Base-by-base conservation (phyloP, 805 yeast species). In the Grigorovia humatica region DNA sequence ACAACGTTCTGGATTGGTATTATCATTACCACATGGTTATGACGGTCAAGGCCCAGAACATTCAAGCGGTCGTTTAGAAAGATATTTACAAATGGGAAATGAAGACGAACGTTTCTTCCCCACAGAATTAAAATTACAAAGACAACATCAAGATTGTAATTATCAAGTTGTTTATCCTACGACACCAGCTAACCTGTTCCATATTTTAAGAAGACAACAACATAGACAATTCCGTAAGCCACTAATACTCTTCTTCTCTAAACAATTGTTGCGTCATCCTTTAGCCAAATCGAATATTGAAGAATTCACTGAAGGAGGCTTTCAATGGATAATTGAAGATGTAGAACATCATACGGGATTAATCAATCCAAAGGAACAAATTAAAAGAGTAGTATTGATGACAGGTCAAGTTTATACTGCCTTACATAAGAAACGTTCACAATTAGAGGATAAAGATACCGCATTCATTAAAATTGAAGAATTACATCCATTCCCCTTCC, bases 41-140 rank as follows among this genome's bases (percentile, higher is more conserved):
- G 99, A 93, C 70, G 99, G 99, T 60, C 99, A 93, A 77, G 99
- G 99, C 65, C 98, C 99, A 59, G 99, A 93, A 77, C 99, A 93
- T 74, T 93, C 99, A 29, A 87, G 96, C 52, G 98, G 96, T 65
- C 85, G 98, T 79, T 73, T 93, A 51, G 99, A 93, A 77, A 84
- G 99, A 77, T 93, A 89, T 75, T 78, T 93, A 72, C 96, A 88
- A 76, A 74, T 93, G 67, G 85, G 96, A 67, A 90, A 90, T 69
- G 99, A 93, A 75, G 99, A 93, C 71, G 88, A 88, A 64, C 85
- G 98, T 74, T 73, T 66, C 63, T 93, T 88, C 96, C 99, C 99
- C 68, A 70, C 88, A 44, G 82, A 77, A 54, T 90, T 85, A 64
- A 88, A 88, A 73, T 78, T 93, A 59, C 87, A 87, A 62, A 84